Evolutionary conservation across 495 filamentous ascomycete genomes (phyloP), one percentile per base, ranked within the genome.

Genomic region (Neurospora sp.): DNA sequence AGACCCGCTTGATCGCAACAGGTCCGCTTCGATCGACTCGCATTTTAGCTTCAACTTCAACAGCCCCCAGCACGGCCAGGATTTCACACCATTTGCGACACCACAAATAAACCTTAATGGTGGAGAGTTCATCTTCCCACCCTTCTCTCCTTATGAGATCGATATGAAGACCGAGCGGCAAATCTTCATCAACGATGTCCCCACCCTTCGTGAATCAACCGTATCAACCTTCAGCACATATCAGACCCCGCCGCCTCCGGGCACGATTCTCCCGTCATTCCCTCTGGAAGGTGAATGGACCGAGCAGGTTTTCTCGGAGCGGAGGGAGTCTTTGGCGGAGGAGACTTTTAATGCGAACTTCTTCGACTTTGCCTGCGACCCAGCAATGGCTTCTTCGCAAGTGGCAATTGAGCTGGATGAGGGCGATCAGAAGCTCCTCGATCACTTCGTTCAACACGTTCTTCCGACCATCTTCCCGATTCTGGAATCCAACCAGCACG

Each of bases 81-180:
- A 91, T 59, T 92, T 89, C 79, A 87, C 89, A 17, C 79, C 86
- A 68, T 92, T 89, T 82, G 86, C 86, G 73, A 83, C 86, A 20
- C 85, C 86, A 68, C 86, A 84, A 75, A 74, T 85, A 70, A 79
- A 81, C 38, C 75, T 78, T 70, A 65, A 65, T 16, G 53, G 53
- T 16, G 53, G 53, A 16, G 83, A 86, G 38, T 86, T 84, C 79
- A 85, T 86, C 83, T 84, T 83, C 68, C 84, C 75, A 78, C 83
- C 71, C 75, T 90, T 88, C 82, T 87, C 90, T 20, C 93, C 94
- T 0, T 98, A 96, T 78, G 95, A 98, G 79, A 90, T 98, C 73
- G 96, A 99, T 80, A 91, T 98, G 83, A 94, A 92, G 86, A 98
- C 96, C 1, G 94, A 97, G 81, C 88, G 94, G 74, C 94, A 98